phyloP scores from a whole-genome alignment of 73 alveolate species.

The Paramecium tetraurelia region DNA sequence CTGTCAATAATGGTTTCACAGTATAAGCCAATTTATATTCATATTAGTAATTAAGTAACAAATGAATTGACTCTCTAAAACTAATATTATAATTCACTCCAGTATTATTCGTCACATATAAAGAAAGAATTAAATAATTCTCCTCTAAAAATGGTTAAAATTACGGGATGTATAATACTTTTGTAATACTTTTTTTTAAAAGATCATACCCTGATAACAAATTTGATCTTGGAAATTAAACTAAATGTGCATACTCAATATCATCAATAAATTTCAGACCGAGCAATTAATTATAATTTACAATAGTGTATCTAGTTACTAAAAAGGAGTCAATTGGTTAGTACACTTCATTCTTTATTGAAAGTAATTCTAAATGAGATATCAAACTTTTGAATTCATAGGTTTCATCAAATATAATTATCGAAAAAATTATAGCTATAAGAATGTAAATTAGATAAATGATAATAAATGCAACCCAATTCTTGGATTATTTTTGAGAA shows the following conservation, averaged over 20 bases:
- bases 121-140: background rate
- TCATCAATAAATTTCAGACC: background rate
- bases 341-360: background rate
- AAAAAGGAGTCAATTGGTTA: background rate
- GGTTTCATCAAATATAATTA: background rate
- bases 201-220: background rate
- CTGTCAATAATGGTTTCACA: background rate
- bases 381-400: background rate
- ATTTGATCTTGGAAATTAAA: background rate
- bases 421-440: background rate
- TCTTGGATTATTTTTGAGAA: background rate
- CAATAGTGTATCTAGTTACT: constrained; percentile 4
- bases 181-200: background rate
- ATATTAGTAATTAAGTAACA: constrained; percentile 1
- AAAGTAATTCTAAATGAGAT: background rate
- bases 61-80: background rate
- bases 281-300: background rate
- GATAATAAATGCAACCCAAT: background rate
- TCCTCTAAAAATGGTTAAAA: constrained; percentile 13
- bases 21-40: constrained; percentile 40
- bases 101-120: background rate
- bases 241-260: too few relatives aligned
- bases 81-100: background rate
- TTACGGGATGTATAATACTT: background rate
- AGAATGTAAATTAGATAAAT: background rate